Conservation (phyloP, 495 filamentous ascomycete species). For the Tuber microsphaerosporum region DNA sequence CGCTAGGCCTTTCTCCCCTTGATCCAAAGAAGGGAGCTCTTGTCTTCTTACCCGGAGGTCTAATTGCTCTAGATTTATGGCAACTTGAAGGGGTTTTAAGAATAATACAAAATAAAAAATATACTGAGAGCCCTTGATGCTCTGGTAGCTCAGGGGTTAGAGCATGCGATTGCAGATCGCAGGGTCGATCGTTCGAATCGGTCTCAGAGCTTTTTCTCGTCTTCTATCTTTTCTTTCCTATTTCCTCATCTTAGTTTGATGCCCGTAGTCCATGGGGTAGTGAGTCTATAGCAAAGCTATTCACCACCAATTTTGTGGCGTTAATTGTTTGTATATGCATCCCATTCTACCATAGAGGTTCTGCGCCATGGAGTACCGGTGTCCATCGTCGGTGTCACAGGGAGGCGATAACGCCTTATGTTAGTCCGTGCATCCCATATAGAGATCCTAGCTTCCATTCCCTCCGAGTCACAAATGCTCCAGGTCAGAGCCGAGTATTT, state of each 20-base stretch:
- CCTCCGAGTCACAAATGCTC: neutral
- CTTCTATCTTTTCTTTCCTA: neutral
- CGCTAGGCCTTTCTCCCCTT: neutral
- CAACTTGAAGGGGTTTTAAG: neutral
- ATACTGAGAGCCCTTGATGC: neutral
- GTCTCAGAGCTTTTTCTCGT: slow-evolving; percentile 28
- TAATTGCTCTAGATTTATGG: neutral
- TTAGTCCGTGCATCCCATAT: no score
- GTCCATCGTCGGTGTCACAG: neutral
- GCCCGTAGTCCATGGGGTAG: neutral
- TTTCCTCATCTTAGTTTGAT: neutral
- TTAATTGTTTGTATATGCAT: neutral
- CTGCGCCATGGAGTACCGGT: neutral
- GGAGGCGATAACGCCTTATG: neutral
- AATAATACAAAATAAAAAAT: neutral
- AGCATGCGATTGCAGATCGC: slow-evolving; percentile 35
- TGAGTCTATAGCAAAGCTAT: neutral
- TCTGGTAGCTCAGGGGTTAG: slow-evolving; percentile 35
- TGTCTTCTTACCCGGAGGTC: neutral
- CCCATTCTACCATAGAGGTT: neutral
- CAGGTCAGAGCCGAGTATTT: neutral
- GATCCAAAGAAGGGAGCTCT: neutral
- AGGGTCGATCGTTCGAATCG: slow-evolving; percentile 34
- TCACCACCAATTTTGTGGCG: neutral
- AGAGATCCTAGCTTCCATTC: neutral